These are phyloP conservation scores for Rhododendron mucronatum DNA, from an alignment of 148 eudicot genomes.

Conservation along the genomic window DNA sequence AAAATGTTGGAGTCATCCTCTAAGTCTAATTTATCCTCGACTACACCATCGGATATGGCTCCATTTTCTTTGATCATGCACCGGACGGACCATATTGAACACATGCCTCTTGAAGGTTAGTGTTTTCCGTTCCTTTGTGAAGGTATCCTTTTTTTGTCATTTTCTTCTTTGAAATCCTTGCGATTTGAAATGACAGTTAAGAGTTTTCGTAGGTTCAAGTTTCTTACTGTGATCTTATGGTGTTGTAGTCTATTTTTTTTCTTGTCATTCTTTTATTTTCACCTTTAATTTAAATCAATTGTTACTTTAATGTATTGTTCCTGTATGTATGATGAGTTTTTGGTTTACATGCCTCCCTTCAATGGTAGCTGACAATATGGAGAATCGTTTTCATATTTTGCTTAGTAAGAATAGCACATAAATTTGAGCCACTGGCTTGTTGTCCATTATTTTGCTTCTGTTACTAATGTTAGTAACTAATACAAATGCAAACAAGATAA, in stretches of 20 bases:
- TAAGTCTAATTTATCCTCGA: slow-evolving; percentile 41
- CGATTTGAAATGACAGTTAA: neutral
- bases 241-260: neutral
- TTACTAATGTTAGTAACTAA: neutral
- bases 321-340: neutral
- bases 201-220: neutral
- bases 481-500: neutral
- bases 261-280: neutral
- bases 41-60: slow-evolving; percentile 40
- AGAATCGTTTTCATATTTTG: neutral
- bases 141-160: neutral
- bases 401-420: neutral
- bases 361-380: neutral
- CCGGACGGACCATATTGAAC: slow-evolving; percentile 44
- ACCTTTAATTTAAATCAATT: neutral
- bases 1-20: slow-evolving; percentile 56
- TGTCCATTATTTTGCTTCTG: neutral
- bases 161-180: neutral
- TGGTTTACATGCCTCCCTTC: neutral
- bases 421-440: neutral
- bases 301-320: neutral
- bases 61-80: slow-evolving; percentile 45
- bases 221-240: neutral
- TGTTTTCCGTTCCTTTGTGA: neutral
- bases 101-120: slow-evolving; percentile 40